Evolutionary conservation across 176 grass and related monocot genomes (phyloP), one percentile per base, ranked within the genome.

Genomic region (Panicum miliaceum): DNA sequence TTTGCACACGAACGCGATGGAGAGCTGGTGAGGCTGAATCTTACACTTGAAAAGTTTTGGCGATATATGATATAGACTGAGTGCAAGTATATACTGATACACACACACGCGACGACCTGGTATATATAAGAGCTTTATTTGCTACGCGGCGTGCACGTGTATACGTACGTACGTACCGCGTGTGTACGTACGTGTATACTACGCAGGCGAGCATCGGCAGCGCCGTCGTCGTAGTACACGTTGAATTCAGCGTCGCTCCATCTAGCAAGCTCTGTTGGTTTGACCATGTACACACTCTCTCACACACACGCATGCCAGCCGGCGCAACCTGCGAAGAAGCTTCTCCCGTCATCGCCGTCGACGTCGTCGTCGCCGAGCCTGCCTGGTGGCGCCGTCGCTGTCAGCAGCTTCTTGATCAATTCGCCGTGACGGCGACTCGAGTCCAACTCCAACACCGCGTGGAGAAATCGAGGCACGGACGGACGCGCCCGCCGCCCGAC

Each of bases 381-480:
- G 48, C 4, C 8, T 16, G 62, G 2, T 16, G 62, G 2, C 22
- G 3, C 6, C 72, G 47, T 75, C 19, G 41, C 25, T 18, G 68
- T 47, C 68, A 50, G 45, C 25, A 23, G 32, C 35, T 45, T 45
- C 51, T 58, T 58, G 54, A 58, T 60, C 3, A 16, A 2, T 82
- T 58, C 58, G 27, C 20, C 27, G 71, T 22, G 27, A 35, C 56
- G 56, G 35, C 66, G 80, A 83, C 66, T 12, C 45, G 43, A 84
- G 75, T 53, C 51, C 18, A 45, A 8, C 8, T 78, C 86, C 73
- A 84, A 84, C 81, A 43, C 74, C 86, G 86, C 86, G 86, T 88
- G 75, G 59, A 88, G 80, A 71, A 78, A 23, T 43, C 23, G 47
- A 23, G 54, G 34, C 50, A 53, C 51, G 15, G 4, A 53, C 51